Base-by-base conservation (phyloP, 441 rosid genomes). In the Erodium trifolium region DNA sequence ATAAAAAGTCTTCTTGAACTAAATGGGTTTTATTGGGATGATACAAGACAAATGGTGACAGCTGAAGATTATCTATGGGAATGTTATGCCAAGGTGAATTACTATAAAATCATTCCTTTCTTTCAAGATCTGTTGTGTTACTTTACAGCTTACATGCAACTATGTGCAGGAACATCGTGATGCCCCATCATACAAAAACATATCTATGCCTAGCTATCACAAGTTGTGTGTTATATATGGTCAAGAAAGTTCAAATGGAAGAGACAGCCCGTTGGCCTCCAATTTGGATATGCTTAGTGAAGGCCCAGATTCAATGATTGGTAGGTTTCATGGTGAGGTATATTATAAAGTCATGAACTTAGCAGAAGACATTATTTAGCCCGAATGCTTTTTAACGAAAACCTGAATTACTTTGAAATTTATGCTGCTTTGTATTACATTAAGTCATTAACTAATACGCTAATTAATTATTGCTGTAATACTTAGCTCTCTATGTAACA, bases 21-120 rank as follows among this genome's bases (percentile, higher is more conserved):
- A 68, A 80, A 65, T 66, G 83, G 81, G 3, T 84, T 81, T 69
- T 78, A 64, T 75, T 84, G 87, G 87, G 87, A 84, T 77, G 87
- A 81, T 70, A 73, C 63, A 62, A 79, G 10, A 65, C 83, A 81
- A 71, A 78, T 77, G 81, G 77, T 84, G 55, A 68, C 67, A 9
- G 85, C 87, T 73, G 82, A 74, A 67, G 81, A 76, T 75, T 39
- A 70, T 79, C 67, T 78, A 53, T 81, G 87, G 87, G 80, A 81
- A 75, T 72, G 78, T 64, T 78, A 79, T 71, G 34, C 47, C 34
- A 70, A 76, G 83, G 87, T 81, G 67, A 77, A 59, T 72, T 55
- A 29, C 11, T 43, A 18, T 7, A 47, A 23, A 60, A n/a, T 19
- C 66, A 64, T 37, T 37, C 43, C 7, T 39, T 49, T 31, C 6